Evolutionary conservation across 2,329 filamentous ascomycete genomes (phyloP).

Genomic region (Aspergillus calidoustus): DNA sequence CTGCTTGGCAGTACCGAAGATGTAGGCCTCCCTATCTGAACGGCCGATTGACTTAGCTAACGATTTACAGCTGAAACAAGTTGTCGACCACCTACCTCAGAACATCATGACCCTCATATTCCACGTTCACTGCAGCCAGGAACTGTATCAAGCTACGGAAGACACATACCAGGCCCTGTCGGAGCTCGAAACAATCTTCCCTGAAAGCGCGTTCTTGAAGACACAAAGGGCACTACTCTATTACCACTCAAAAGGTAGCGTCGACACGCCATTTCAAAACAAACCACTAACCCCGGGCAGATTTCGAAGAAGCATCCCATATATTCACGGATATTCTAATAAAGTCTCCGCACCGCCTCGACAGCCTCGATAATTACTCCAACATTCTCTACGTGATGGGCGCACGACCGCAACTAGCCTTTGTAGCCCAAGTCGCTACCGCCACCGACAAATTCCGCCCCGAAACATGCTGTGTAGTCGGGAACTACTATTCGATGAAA

Average conservation of each 20-base stretch:
- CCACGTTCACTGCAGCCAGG: constrained; percentile 85
- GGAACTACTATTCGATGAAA: constrained; percentile 94
- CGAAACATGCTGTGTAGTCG: constrained; percentile 94
- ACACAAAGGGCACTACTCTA: constrained; percentile 86
- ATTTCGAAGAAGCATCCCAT: constrained; percentile 66
- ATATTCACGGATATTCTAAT: constrained; percentile 70
- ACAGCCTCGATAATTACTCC: constrained; percentile 92
- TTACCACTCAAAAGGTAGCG: constrained; percentile 78
- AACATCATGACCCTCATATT: constrained; percentile 96
- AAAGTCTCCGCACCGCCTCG: constrained; percentile 72
- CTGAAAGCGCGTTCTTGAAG: constrained; percentile 83
- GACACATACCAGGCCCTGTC: constrained; percentile 74
- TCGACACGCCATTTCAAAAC: not conserved
- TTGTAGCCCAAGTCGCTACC: constrained; percentile 87
- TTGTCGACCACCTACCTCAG: constrained; percentile 75
- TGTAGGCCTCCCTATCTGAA: constrained; percentile 55
- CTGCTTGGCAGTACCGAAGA: constrained; percentile 81
- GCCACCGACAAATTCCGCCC: constrained; percentile 94
- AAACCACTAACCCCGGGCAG: constrained; percentile 35
- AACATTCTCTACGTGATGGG: constrained; percentile 97
- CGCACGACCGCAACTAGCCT: constrained; percentile 84
- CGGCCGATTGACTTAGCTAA: constrained; percentile 24
- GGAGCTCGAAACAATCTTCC: constrained; percentile 82
- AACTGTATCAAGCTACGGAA: constrained; percentile 84
- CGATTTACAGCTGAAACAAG: constrained; percentile 66